A percentile compares a stretch with the other conserved stretches of the same genome.
Conservation (phyloP, 495 filamentous ascomycete genomes). For the Clohesyomyces aquaticus region DNA sequence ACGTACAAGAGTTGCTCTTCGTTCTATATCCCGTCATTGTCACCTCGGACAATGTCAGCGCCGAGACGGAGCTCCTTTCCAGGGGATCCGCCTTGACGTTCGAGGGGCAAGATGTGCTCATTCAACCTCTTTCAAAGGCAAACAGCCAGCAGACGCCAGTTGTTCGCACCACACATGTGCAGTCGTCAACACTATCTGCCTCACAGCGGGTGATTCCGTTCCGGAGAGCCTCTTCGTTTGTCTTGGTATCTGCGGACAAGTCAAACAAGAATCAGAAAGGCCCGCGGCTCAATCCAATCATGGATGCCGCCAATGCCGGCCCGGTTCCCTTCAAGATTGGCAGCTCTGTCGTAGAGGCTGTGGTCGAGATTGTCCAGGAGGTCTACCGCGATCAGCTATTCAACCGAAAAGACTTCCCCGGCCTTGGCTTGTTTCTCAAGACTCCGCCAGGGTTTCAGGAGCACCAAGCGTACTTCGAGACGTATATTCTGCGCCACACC, state of each 20-base stretch:
- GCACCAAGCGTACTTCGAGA: constrained; percentile 92
- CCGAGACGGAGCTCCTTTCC: constrained; percentile 81
- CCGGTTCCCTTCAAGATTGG: constrained; percentile 57
- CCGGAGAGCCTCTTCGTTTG: constrained; percentile 83
- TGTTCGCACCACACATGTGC: constrained; percentile 69
- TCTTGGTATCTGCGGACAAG: constrained; percentile 76
- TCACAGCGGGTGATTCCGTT: constrained; percentile 59
- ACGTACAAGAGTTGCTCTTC: constrained; percentile 74
- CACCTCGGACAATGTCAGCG: constrained; percentile 76
- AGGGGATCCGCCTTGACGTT: constrained; percentile 78
- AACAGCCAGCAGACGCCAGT: constrained; percentile 60
- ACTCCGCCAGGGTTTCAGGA: constrained; percentile 89
- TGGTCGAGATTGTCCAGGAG: constrained; percentile 73
- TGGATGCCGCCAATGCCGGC: constrained; percentile 60
- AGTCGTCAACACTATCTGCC: constrained; percentile 53
- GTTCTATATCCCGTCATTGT: constrained; percentile 85
- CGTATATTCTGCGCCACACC: constrained; percentile 78
- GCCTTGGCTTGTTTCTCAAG: constrained; percentile 86
- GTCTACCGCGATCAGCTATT: constrained; percentile 85
- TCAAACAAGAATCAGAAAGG: constrained; percentile 52
- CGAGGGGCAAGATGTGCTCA: constrained; percentile 80
- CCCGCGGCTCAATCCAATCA: constrained; percentile 61
- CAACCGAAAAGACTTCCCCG: constrained; percentile 83
- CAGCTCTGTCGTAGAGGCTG: constrained; percentile 71
- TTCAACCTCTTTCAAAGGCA: constrained; percentile 69